phyloP scores from a whole-genome alignment of 108 stramenopile species.

The Schizochytrium sp. region DNA sequence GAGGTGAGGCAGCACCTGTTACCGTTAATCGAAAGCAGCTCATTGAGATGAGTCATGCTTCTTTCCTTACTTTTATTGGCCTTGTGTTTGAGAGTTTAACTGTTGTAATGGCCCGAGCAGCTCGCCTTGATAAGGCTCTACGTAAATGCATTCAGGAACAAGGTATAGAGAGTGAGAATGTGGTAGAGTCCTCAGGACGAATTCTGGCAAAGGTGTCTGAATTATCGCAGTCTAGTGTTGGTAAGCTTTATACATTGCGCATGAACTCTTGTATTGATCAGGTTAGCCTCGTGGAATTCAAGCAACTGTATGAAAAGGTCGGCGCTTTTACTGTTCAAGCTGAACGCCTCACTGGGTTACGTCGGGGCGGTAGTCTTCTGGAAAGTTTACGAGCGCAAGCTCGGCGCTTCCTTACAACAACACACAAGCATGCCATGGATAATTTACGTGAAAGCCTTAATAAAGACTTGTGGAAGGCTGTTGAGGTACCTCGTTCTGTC shows the following conservation, averaged over 20 bases:
- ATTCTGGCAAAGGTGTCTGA: slow-evolving; percentile 34
- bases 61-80: slow-evolving; percentile 22
- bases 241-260: slow-evolving; percentile 1
- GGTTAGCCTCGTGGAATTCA: slow-evolving; percentile 39
- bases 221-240: slow-evolving; percentile 42
- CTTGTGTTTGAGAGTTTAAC: slow-evolving; percentile 41
- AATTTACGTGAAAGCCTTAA: neutral
- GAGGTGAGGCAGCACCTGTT: neutral
- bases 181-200: neutral
- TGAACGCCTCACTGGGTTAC: neutral
- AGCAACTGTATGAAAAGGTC: slow-evolving; percentile 58
- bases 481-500: slow-evolving; percentile 9
- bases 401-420: neutral
- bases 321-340: slow-evolving; percentile 39
- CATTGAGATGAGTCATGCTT: neutral
- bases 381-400: slow-evolving; percentile 29
- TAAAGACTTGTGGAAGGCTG: slow-evolving; percentile 24
- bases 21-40: slow-evolving; percentile 21
- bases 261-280: slow-evolving; percentile 37
- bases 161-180: neutral
- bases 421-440: neutral
- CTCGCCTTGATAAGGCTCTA: slow-evolving; percentile 26
- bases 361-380: slow-evolving; percentile 24
- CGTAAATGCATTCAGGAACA: slow-evolving; percentile 36
- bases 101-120: slow-evolving; percentile 41